A percentile compares a stretch with the other conserved stretches of the same genome.
Conservation (phyloP, 208 protist species). For the Trypanosoma platydactyli region DNA sequence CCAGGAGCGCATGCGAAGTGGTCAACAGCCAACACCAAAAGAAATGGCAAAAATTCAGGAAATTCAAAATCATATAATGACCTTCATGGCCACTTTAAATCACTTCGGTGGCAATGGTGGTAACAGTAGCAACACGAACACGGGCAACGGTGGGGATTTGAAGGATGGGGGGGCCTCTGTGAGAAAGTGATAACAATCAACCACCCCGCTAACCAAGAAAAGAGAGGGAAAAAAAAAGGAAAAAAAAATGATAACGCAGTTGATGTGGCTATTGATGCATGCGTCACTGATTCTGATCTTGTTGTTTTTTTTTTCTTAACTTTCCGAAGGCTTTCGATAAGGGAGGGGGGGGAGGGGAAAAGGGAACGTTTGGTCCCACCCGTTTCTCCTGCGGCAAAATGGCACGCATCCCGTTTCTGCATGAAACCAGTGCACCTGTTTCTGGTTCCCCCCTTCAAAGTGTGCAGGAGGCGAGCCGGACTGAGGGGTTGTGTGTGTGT, state of each 20-base stretch:
- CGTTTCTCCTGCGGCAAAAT: too few relatives aligned
- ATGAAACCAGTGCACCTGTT: too few relatives aligned
- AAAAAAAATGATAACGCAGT: constrained; percentile 11
- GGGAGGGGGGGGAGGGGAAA: too few relatives aligned
- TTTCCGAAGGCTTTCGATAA: too few relatives aligned
- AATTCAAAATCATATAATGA: constrained; percentile 75
- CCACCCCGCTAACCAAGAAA: background rate
- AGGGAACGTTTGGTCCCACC: too few relatives aligned
- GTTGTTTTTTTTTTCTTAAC: too few relatives aligned
- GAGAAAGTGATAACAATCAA: constrained; percentile 1
- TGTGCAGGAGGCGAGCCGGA: too few relatives aligned
- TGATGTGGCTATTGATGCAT: too few relatives aligned
- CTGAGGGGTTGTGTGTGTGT: too few relatives aligned
- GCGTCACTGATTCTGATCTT: too few relatives aligned
- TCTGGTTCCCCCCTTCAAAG: too few relatives aligned
- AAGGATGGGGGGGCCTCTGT: background rate
- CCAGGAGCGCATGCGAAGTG: constrained; percentile 58
- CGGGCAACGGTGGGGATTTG: background rate
- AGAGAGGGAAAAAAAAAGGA: background rate
- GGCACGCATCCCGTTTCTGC: too few relatives aligned
- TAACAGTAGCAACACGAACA: background rate
- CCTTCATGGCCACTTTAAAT: constrained; percentile 77
- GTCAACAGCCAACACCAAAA: constrained; percentile 46
- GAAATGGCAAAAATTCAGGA: constrained; percentile 70
- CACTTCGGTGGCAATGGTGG: constrained; percentile 36